Evolutionary conservation across 129 eudicot species (phyloP).

Genomic region (Tagetes erecta): DNA sequence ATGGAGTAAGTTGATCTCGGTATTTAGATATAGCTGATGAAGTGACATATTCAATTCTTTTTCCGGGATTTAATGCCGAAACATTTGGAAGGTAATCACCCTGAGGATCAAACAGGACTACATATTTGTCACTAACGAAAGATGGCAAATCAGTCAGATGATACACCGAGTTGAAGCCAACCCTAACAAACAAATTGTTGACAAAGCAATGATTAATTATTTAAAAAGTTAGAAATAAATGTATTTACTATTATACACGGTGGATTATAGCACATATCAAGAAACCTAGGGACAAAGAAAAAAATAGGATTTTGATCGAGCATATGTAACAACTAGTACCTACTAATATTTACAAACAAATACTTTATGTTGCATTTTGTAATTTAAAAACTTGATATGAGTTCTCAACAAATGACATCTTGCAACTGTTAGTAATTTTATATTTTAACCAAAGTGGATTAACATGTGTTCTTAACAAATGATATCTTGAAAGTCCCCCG

Average conservation of each 20-base stretch:
- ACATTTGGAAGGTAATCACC: slow-evolving; percentile 90
- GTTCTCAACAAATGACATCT: background rate
- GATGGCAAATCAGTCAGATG: slow-evolving; percentile 97
- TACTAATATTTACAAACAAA: slow-evolving; percentile 8
- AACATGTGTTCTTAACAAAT: background rate
- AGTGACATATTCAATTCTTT: slow-evolving; percentile 85
- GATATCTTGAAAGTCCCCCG: background rate
- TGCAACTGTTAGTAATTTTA: background rate
- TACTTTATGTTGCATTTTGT: background rate
- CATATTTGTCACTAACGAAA: slow-evolving; percentile 90
- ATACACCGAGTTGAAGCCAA: slow-evolving; percentile 99
- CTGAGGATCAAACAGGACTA: slow-evolving; percentile 96
- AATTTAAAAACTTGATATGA: background rate
- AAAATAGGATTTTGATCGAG: background rate
- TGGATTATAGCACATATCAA: slow-evolving; percentile 26
- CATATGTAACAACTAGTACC: slow-evolving; percentile 5
- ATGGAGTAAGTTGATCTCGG: slow-evolving; percentile 87
- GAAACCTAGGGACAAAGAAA: slow-evolving; percentile 9
- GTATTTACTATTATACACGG: background rate
- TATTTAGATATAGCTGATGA: slow-evolving; percentile 83
- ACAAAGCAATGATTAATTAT: slow-evolving; percentile 21
- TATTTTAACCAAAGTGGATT: background rate
- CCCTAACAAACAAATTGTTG: slow-evolving; percentile 51
- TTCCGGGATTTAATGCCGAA: slow-evolving; percentile 91
- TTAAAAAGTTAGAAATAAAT: background rate